A percentile compares a stretch with the other conserved stretches of the same genome.
These are phyloP conservation scores for Scheffersomyces insectosa DNA, from an alignment of 1,139 yeast genomes.

Conservation along the genomic window DNA sequence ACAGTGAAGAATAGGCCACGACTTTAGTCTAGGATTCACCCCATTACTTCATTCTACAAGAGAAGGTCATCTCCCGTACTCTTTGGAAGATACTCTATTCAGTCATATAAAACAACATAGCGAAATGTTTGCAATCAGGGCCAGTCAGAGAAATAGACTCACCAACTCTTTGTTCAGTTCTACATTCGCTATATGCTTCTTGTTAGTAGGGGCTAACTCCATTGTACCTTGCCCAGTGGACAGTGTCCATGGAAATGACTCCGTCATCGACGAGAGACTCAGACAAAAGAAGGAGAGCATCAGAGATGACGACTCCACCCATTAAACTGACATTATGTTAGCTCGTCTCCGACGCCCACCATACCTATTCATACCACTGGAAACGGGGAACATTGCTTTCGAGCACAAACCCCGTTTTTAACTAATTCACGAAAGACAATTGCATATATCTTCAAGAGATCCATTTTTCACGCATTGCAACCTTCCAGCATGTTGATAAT, in stretches of 20 bases:
- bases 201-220: conserved; percentile 70
- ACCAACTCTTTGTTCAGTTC: conserved; percentile 72
- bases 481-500: no score
- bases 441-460: no score
- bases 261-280: conserved; percentile 33
- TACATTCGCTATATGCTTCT: conserved; percentile 71
- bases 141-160: conserved; percentile 54
- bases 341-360: no score
- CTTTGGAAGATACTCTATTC: conserved; percentile 4
- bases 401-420: no score
- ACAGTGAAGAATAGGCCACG: no score
- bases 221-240: conserved; percentile 78
- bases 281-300: conserved; percentile 5
- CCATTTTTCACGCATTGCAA: no score
- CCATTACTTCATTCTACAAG: background rate
- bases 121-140: conserved; percentile 42
- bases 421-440: no score
- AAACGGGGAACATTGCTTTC: no score
- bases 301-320: no score
- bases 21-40: no score
- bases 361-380: no score
- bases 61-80: background rate
- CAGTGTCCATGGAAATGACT: conserved; percentile 43
- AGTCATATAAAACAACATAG: background rate
- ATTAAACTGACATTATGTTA: no score